Percentiles rank a stretch among this genome's conserved stretches.
Conservation (phyloP, 208 protist species). For the Trypanosoma cruzi region DNA sequence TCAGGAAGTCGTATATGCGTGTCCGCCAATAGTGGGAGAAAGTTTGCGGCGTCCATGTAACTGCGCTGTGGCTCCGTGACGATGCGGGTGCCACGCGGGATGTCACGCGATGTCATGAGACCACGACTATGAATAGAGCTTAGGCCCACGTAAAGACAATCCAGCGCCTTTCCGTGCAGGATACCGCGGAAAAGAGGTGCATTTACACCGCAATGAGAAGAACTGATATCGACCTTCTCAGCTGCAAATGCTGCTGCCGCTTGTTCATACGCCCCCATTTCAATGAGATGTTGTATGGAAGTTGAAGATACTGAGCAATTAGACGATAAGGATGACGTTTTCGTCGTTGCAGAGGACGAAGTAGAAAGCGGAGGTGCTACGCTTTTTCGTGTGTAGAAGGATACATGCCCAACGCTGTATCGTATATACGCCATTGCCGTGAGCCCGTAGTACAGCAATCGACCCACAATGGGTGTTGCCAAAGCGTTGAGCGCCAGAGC, state of each 20-base stretch:
- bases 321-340: neutral
- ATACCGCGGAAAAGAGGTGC: slow-evolving; percentile 24
- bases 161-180: slow-evolving; percentile 35
- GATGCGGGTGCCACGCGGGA: slow-evolving; percentile 62
- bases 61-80: slow-evolving; percentile 51
- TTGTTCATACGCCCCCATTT: slow-evolving; percentile 23
- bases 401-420: slow-evolving; percentile 48
- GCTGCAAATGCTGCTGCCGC: slow-evolving; percentile 13
- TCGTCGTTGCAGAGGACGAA: neutral
- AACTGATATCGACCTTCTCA: neutral
- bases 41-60: slow-evolving; percentile 50
- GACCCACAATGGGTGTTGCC: slow-evolving; percentile 24
- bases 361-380: slow-evolving; percentile 33
- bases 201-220: neutral
- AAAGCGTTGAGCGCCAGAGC: slow-evolving; percentile 5
- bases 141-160: slow-evolving; percentile 55
- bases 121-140: slow-evolving; percentile 76
- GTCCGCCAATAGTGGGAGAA: slow-evolving; percentile 54
- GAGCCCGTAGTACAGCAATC: slow-evolving; percentile 16
- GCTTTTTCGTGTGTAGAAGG: slow-evolving; percentile 49
- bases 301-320: neutral
- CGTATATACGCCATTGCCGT: slow-evolving; percentile 40
- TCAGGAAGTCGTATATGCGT: slow-evolving; percentile 68
- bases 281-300: slow-evolving; percentile 20
- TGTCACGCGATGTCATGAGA: slow-evolving; percentile 40